These are phyloP conservation scores for Rutidosis leptorrhynchoides DNA, from an alignment of 129 eudicot species.

Conservation along the genomic window DNA sequence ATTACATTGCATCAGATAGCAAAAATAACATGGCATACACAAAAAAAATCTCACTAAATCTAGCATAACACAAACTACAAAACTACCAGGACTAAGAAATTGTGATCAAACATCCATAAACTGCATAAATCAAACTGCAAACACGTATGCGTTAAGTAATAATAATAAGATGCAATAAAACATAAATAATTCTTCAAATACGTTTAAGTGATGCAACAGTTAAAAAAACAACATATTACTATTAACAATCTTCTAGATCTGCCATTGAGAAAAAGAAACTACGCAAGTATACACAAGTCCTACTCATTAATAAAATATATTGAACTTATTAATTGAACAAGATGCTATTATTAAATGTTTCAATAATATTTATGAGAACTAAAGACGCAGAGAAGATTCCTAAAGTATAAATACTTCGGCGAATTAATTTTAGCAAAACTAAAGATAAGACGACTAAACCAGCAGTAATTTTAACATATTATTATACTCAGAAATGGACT, in stretches of 20 bases:
- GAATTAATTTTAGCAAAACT: background rate
- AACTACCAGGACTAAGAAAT: background rate
- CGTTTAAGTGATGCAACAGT: no score
- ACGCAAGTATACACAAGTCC: no score
- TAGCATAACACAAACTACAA: background rate
- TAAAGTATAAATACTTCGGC: background rate
- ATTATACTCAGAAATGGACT: slow-evolving; percentile 1
- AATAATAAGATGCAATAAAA: no score
- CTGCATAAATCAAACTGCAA: background rate
- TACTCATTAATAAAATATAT: no score
- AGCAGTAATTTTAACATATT: background rate
- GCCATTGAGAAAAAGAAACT: no score
- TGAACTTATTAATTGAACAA: no score
- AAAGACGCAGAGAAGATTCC: background rate
- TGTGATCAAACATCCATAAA: background rate
- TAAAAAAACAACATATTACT: no score
- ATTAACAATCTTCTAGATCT: no score
- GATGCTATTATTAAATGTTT: no score
- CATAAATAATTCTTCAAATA: no score
- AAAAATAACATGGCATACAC: slow-evolving; percentile 6
- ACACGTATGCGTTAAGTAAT: no score
- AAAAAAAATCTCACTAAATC: background rate
- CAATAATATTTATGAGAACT: no score
- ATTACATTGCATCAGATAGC: background rate
- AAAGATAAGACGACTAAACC: background rate